Conservation (phyloP, 2,329 filamentous ascomycete species). For the Orbilia blumenaviensis region DNA sequence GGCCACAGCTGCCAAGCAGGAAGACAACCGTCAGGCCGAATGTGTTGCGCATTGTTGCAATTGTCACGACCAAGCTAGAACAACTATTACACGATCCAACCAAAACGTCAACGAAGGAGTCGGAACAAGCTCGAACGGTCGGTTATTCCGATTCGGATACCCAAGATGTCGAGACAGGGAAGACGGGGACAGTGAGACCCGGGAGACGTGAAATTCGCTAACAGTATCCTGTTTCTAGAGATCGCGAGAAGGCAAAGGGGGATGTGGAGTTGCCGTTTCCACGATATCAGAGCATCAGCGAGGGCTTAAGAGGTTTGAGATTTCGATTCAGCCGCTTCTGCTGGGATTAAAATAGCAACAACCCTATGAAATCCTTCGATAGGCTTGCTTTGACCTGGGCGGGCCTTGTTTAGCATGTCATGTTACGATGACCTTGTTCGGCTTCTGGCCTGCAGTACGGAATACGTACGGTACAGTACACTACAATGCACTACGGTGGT, state of each 20-base stretch:
- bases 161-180: slow-evolving; percentile 10
- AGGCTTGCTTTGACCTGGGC: background rate
- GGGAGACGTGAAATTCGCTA: background rate
- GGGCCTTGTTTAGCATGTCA: background rate
- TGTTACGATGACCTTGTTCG: too few species aligned
- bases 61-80: background rate
- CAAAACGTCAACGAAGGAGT: background rate
- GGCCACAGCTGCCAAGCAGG: slow-evolving; percentile 30
- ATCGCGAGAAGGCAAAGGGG: background rate
- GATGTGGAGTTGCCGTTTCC: slow-evolving; percentile 18
- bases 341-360: slow-evolving; percentile 37
- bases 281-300: slow-evolving; percentile 1
- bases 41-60: slow-evolving; percentile 54
- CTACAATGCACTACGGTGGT: too few species aligned
- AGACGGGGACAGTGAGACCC: background rate
- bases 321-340: slow-evolving; percentile 23
- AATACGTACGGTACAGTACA: too few species aligned
- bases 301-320: background rate
- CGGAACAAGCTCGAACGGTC: too few species aligned
- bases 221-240: background rate
- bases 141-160: background rate
- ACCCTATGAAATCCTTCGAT: slow-evolving; percentile 8
- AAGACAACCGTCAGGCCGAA: slow-evolving; percentile 13
- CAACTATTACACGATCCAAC: background rate
- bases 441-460: background rate